Conservation (phyloP, 1,284 basidiomycete species). For the Cryptococcus neoformans region DNA sequence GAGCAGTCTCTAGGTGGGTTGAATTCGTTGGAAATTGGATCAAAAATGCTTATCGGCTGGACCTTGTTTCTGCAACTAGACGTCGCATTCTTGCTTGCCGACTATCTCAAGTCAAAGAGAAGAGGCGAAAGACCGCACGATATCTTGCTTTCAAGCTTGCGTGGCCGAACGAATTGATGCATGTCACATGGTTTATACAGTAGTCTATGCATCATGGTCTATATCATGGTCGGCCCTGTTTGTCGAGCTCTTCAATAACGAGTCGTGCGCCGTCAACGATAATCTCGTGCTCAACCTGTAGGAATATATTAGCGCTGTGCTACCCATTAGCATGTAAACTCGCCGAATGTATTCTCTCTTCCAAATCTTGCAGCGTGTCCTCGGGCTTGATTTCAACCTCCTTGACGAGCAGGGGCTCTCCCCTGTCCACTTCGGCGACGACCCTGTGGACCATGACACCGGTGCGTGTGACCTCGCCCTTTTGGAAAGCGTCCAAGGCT, state of each 20-base stretch:
- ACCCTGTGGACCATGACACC: conserved; percentile 96
- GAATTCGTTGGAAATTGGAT: background rate
- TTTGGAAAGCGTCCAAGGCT: conserved; percentile 82
- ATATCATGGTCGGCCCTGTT: conserved; percentile 1
- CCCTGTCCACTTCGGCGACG: conserved; percentile 88
- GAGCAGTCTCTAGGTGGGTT: conserved; percentile 54
- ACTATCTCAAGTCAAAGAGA: conserved; percentile 47
- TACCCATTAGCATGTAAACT: conserved; percentile 7
- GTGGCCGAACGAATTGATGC: conserved; percentile 10
- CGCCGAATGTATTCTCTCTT: conserved; percentile 68
- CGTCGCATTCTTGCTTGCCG: conserved; percentile 52
- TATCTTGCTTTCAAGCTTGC: conserved; percentile 28
- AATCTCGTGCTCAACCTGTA: conserved; percentile 74
- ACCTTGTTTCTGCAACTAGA: conserved; percentile 31
- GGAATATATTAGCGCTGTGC: background rate
- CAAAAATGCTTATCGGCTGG: conserved; percentile 1
- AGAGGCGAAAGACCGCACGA: conserved; percentile 41
- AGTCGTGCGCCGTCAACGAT: conserved; percentile 79
- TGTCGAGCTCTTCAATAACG: conserved; percentile 57
- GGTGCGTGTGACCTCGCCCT: conserved; percentile 69
- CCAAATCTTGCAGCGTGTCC: conserved; percentile 72
- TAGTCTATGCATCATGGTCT: background rate
- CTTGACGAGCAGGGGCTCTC: conserved; percentile 77
- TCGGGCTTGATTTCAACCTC: conserved; percentile 71
- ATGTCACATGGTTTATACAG: background rate